These are phyloP conservation scores for Lophiostoma macrostomum DNA, from an alignment of 495 filamentous ascomycete species.

Conservation along the genomic window DNA sequence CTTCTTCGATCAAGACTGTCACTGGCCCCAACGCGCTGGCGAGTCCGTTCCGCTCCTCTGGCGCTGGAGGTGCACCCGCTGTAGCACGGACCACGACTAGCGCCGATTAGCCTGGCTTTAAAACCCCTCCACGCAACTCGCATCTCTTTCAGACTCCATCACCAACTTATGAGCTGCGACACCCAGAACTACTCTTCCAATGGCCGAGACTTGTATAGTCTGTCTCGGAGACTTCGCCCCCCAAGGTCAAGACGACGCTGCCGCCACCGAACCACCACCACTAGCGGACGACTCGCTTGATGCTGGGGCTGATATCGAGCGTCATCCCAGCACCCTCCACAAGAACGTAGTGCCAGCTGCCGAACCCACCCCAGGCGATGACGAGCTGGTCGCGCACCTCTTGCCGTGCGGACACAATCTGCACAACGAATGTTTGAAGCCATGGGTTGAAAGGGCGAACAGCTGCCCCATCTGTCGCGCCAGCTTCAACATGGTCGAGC, in stretches of 20 bases:
- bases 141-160: slow-evolving; percentile 24
- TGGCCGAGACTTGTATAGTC: slow-evolving; percentile 95
- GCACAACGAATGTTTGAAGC: slow-evolving; percentile 85
- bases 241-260: slow-evolving; percentile 53
- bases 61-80: too few relatives aligned
- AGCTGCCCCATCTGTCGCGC: slow-evolving; percentile 95
- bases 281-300: slow-evolving; percentile 32
- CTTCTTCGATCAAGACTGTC: too few relatives aligned
- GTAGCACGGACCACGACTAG: too few relatives aligned
- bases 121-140: too few relatives aligned
- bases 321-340: slow-evolving; percentile 12
- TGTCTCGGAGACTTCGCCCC: slow-evolving; percentile 84
- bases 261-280: slow-evolving; percentile 42
- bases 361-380: slow-evolving; percentile 41
- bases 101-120: too few relatives aligned
- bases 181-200: slow-evolving; percentile 37
- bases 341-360: slow-evolving; percentile 41
- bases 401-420: slow-evolving; percentile 81
- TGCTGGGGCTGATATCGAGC: slow-evolving; percentile 35
- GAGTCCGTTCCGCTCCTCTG: too few relatives aligned
- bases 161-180: slow-evolving; percentile 13
- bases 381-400: slow-evolving; percentile 59
- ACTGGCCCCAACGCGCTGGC: too few relatives aligned
- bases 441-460: slow-evolving; percentile 94
- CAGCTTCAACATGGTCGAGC: slow-evolving; percentile 83